Conservation (phyloP, 108 stramenopile genomes). For the Skeletonema costatum region DNA sequence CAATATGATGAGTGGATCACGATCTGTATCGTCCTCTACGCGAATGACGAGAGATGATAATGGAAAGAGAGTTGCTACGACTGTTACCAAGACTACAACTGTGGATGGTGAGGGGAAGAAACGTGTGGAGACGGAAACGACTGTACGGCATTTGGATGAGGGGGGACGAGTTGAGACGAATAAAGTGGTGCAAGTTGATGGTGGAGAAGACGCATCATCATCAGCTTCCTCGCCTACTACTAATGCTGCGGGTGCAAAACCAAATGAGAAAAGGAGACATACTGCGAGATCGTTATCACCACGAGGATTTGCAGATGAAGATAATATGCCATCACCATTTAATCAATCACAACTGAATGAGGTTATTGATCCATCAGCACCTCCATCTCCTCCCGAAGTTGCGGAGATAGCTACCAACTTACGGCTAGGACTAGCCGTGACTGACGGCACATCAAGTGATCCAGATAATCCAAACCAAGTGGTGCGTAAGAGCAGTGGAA, state of each 20-base stretch:
- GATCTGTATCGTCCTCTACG: slow-evolving; percentile 30
- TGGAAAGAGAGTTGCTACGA: slow-evolving; percentile 37
- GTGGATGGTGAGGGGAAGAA: slow-evolving; percentile 36
- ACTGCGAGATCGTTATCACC: not conserved
- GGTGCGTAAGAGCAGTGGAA: not conserved
- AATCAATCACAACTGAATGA: not conserved
- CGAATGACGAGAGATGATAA: slow-evolving; percentile 32
- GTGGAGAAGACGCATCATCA: not conserved
- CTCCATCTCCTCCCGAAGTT: slow-evolving; percentile 19
- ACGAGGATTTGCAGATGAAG: no score
- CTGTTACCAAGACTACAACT: slow-evolving; percentile 29
- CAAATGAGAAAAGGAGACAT: not conserved
- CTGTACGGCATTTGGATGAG: slow-evolving; percentile 38
- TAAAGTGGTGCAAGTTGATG: slow-evolving; percentile 22
- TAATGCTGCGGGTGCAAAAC: not conserved
- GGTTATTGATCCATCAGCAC: not conserved
- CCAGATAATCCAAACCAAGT: slow-evolving; percentile 14
- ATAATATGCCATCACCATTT: not conserved
- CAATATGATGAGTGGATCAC: slow-evolving; percentile 11
- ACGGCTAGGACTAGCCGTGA: slow-evolving; percentile 27
- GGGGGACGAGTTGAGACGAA: slow-evolving; percentile 43
- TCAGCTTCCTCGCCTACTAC: not conserved
- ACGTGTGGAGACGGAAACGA: slow-evolving; percentile 27
- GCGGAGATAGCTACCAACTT: slow-evolving; percentile 22
- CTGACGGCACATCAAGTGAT: slow-evolving; percentile 19